Conservation (phyloP, 2,329 filamentous ascomycete species). For the Gaeumannomyces sp. region DNA sequence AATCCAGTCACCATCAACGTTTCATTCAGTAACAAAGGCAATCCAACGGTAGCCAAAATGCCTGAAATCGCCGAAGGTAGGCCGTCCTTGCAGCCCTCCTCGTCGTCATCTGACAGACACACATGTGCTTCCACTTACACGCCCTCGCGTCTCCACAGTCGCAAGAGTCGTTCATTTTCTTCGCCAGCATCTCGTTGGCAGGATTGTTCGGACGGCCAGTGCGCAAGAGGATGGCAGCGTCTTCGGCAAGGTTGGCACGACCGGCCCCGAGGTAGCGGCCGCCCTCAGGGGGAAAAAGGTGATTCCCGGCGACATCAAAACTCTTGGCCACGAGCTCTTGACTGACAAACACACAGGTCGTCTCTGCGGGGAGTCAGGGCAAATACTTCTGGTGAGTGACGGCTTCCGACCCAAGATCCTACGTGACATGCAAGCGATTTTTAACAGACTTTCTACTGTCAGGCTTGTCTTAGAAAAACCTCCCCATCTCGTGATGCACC, state of each 20-base stretch:
- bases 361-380: slow-evolving; percentile 73
- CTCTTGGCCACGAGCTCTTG: background rate
- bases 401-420: background rate
- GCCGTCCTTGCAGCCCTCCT: background rate
- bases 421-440: too few relatives aligned
- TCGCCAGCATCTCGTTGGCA: slow-evolving; percentile 75
- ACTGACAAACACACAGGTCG: slow-evolving; percentile 30
- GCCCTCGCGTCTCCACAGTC: slow-evolving; percentile 39
- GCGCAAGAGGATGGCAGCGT: slow-evolving; percentile 77
- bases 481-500: slow-evolving; percentile 85
- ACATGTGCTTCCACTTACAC: background rate
- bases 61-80: slow-evolving; percentile 58
- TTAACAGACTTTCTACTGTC: too few relatives aligned
- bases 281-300: slow-evolving; percentile 68
- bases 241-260: slow-evolving; percentile 86
- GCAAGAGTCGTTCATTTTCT: slow-evolving; percentile 83
- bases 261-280: slow-evolving; percentile 64
- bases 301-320: background rate
- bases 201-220: slow-evolving; percentile 63
- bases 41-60: slow-evolving; percentile 32
- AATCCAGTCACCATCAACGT: too few relatives aligned
- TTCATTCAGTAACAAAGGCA: too few relatives aligned
- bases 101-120: background rate
- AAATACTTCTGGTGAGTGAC: slow-evolving; percentile 82
- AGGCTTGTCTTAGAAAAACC: slow-evolving; percentile 59